A percentile compares a stretch with the other conserved stretches of the same genome.
These are phyloP conservation scores for Xylaria sp. DNA, from an alignment of 495 filamentous ascomycete genomes.

Conservation along the genomic window DNA sequence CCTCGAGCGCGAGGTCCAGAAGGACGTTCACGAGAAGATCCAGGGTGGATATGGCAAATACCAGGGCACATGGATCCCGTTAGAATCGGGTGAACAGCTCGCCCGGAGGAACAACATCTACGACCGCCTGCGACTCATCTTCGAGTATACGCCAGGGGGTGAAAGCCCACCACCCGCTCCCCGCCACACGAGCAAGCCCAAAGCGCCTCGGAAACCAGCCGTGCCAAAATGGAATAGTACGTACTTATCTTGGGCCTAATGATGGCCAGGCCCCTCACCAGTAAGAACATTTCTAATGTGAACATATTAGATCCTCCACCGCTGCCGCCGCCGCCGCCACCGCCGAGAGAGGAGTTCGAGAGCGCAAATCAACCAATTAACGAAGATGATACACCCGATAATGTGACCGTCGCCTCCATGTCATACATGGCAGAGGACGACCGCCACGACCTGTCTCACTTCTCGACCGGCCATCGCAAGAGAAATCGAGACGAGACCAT, in stretches of 20 bases:
- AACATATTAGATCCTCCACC: slow-evolving; percentile 37
- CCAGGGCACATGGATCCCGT: slow-evolving; percentile 97
- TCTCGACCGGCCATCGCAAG: slow-evolving; percentile 73
- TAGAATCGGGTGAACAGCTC: slow-evolving; percentile 78
- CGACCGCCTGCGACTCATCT: slow-evolving; percentile 81
- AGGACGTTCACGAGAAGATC: slow-evolving; percentile 94
- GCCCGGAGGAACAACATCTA: slow-evolving; percentile 86
- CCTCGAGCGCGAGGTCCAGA: slow-evolving; percentile 95
- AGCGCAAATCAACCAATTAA: slow-evolving; percentile 64
- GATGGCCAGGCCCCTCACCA: slow-evolving; percentile 14
- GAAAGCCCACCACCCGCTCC: slow-evolving; percentile 92
- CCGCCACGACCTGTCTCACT: slow-evolving; percentile 69
- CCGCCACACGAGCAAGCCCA: slow-evolving; percentile 83
- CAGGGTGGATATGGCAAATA: slow-evolving; percentile 99
- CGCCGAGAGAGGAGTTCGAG: slow-evolving; percentile 53
- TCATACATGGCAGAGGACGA: slow-evolving; percentile 86
- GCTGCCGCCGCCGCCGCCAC: slow-evolving; percentile 33
- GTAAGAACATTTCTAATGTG: slow-evolving; percentile 27
- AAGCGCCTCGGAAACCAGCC: slow-evolving; percentile 67
- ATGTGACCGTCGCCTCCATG: slow-evolving; percentile 77
- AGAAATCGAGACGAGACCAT: slow-evolving; percentile 74
- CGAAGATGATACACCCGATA: slow-evolving; percentile 83
- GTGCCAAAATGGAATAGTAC: slow-evolving; percentile 61
- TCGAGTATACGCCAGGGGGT: slow-evolving; percentile 85
- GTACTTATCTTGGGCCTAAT: slow-evolving; percentile 25